phyloP scores from a whole-genome alignment of 768 basidiomycete genomes.

The Suillus luteus region DNA sequence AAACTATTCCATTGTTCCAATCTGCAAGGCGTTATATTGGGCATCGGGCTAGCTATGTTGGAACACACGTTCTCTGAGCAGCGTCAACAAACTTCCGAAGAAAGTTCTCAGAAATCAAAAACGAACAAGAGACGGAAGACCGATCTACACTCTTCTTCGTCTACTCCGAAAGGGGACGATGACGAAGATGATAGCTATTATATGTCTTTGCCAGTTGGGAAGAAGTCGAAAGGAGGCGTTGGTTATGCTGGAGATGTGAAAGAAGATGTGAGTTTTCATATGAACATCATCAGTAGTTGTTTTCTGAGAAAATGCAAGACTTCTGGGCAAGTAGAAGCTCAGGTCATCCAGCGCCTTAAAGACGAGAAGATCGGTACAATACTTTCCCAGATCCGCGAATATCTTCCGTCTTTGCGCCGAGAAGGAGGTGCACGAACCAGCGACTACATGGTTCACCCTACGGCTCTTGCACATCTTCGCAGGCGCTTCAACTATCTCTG shows the following conservation, averaged over 20 bases:
- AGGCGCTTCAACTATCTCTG: conserved; percentile 88
- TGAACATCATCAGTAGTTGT: neutral
- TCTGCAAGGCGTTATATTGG: conserved; percentile 86
- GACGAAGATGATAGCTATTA: conserved; percentile 58
- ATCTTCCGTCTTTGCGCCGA: conserved; percentile 80
- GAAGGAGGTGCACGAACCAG: conserved; percentile 76
- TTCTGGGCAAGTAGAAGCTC: conserved; percentile 79
- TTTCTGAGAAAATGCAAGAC: conserved; percentile 46
- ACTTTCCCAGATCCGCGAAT: conserved; percentile 73
- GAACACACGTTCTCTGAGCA: conserved; percentile 71
- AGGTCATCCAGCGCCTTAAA: conserved; percentile 67
- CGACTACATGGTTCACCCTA: conserved; percentile 92
- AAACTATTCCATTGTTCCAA: conserved; percentile 87
- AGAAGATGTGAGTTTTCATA: conserved; percentile 72
- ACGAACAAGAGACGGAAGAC: conserved; percentile 45
- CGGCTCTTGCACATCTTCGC: conserved; percentile 87
- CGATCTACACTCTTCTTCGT: conserved; percentile 28
- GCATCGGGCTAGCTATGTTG: conserved; percentile 87
- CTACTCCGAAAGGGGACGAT: conserved; percentile 38
- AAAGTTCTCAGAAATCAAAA: conserved; percentile 29
- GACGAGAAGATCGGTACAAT: conserved; percentile 75
- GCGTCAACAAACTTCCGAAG: conserved; percentile 36
- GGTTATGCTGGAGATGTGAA: conserved; percentile 84
- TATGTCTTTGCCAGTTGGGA: conserved; percentile 45
- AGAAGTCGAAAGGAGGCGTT: conserved; percentile 75